phyloP scores from a whole-genome alignment of 345 rosid species.

The Arabidopsis suecica region DNA sequence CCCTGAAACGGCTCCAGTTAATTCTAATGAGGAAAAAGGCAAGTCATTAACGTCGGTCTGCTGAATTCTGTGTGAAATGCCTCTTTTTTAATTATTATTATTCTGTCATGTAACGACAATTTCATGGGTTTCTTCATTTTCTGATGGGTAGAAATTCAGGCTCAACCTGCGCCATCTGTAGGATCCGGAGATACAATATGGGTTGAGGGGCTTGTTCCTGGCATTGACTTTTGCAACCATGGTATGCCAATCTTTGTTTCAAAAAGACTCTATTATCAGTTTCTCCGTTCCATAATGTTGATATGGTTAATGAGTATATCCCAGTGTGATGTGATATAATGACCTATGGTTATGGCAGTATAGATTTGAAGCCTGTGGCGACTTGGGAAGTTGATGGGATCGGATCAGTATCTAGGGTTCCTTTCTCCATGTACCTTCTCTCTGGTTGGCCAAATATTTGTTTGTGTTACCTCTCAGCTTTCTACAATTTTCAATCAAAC shows the following conservation, averaged over 20 bases:
- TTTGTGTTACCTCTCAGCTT: conserved; percentile 23
- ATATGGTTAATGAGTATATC: conserved; percentile 13
- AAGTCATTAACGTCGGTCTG: conserved; percentile 29
- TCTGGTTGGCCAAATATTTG: conserved; percentile 59
- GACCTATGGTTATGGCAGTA: conserved; percentile 36
- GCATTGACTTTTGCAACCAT: conserved; percentile 97
- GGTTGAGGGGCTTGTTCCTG: conserved; percentile 98
- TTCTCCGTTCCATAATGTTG: conserved; percentile 24
- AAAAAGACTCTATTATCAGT: not conserved
- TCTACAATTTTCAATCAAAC: conserved; percentile 1
- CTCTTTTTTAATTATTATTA: conserved; percentile 5
- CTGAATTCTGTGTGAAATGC: conserved; percentile 18
- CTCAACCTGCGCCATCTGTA: conserved; percentile 41
- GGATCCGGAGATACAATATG: conserved; percentile 70
- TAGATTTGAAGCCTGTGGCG: conserved; percentile 80
- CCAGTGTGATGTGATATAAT: conserved; percentile 18
- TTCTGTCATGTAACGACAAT: conserved; percentile 20
- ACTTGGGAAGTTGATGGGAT: conserved; percentile 98
- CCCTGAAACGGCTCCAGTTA: conserved; percentile 28
- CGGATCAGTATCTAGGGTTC: conserved; percentile 67
- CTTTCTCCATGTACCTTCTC: conserved; percentile 84
- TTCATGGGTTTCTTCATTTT: conserved; percentile 32
- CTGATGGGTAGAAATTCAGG: conserved; percentile 45
- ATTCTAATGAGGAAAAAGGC: conserved; percentile 45
- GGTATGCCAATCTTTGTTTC: conserved; percentile 51